These are phyloP conservation scores for Hypomyces rosellus DNA, from an alignment of 2,329 filamentous ascomycete species.

Conservation along the genomic window DNA sequence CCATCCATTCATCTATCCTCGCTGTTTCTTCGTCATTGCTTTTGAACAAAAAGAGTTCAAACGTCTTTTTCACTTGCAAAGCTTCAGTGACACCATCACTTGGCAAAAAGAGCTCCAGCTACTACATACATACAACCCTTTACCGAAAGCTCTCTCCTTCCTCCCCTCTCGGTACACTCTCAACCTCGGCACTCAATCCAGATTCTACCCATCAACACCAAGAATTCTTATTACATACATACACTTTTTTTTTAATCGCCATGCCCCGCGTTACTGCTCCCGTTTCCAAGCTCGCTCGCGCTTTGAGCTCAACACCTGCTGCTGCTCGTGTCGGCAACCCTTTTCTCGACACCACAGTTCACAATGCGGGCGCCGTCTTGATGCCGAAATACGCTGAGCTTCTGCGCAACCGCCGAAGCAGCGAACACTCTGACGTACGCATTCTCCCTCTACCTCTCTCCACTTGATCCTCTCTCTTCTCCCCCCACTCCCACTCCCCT, in stretches of 20 bases:
- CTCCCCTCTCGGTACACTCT: no score
- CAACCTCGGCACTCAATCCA: no score
- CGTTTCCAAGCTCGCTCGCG: slow-evolving; percentile 42
- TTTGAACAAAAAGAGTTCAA: no score
- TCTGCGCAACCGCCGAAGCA: slow-evolving; percentile 28
- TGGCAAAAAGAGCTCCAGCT: no score
- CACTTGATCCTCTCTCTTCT: not conserved
- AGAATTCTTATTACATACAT: not conserved
- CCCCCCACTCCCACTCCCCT: not conserved
- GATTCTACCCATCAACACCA: not conserved
- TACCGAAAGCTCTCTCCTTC: no score
- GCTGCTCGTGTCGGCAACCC: slow-evolving; percentile 28
- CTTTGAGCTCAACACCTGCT: slow-evolving; percentile 37
- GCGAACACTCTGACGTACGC: slow-evolving; percentile 37
- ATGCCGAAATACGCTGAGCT: slow-evolving; percentile 45
- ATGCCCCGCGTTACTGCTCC: slow-evolving; percentile 48
- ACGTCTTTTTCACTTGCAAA: no score
- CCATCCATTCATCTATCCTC: no score
- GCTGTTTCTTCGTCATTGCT: no score
- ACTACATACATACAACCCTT: no score
- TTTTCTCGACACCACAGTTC: slow-evolving; percentile 27
- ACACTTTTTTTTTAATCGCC: not conserved
- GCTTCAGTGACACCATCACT: no score
- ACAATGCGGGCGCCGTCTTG: slow-evolving; percentile 32
- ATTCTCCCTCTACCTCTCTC: not conserved